Evolutionary conservation across 2,329 filamentous ascomycete species (phyloP).

Genomic region (Verticillium nubilum): DNA sequence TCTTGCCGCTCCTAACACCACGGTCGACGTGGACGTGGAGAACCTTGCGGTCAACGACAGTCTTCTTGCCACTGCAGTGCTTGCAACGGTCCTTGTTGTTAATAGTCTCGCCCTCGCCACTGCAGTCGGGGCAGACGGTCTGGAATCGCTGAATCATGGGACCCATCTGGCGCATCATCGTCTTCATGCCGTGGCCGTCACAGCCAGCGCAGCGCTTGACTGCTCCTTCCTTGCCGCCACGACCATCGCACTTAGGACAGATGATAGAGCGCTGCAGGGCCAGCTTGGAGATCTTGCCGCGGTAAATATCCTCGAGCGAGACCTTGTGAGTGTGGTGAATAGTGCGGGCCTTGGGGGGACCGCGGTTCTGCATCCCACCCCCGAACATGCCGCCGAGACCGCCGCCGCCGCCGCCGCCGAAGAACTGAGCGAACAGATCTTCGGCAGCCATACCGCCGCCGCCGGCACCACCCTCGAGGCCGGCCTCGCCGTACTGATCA

Average conservation of each 20-base stretch:
- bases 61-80: constrained; percentile 96
- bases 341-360: constrained; percentile 83
- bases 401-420: constrained; percentile 68
- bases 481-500: constrained; percentile 96
- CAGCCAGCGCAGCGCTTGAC: constrained; percentile 89
- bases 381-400: constrained; percentile 77
- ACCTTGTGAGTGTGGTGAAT: constrained; percentile 99
- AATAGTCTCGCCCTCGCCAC: constrained; percentile 94
- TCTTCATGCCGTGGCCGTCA: constrained; percentile 96
- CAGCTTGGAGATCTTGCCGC: constrained; percentile 94
- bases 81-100: constrained; percentile 98
- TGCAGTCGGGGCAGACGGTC: constrained; percentile 97
- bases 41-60: constrained; percentile 92
- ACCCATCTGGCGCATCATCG: constrained; percentile 99
- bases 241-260: constrained; percentile 88
- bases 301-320: constrained; percentile 94
- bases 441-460: constrained; percentile 88
- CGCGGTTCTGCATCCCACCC: constrained; percentile 69
- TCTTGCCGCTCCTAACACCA: constrained; percentile 88
- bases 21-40: constrained; percentile 96
- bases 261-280: constrained; percentile 97
- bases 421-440: constrained; percentile 96
- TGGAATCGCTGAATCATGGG: constrained; percentile 99
- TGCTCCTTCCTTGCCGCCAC: constrained; percentile 96
- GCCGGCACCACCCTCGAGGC: constrained; percentile 80